Evolutionary conservation across 495 filamentous ascomycete species (phyloP).

Genomic region (Lepidopterella palustris): DNA sequence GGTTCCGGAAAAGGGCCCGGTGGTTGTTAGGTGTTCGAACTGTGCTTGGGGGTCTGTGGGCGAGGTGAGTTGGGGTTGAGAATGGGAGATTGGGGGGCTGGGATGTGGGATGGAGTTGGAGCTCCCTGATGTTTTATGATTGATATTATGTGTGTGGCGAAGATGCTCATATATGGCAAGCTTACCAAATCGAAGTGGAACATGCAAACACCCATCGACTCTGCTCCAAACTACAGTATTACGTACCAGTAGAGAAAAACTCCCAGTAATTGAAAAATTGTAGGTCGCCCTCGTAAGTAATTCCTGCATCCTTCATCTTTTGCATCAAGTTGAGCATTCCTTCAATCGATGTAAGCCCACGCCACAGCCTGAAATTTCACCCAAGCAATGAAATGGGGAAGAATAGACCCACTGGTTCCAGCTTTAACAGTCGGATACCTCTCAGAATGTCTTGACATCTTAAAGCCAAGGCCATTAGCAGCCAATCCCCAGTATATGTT

Average conservation of each 20-base stretch:
- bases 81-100: too few species aligned
- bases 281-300: slow-evolving; percentile 44
- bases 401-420: slow-evolving; percentile 43
- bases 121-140: too few species aligned
- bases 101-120: too few species aligned
- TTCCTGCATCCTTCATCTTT: slow-evolving; percentile 40
- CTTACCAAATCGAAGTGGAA: neutral
- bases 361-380: neutral
- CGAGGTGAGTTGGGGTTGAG: neutral
- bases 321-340: slow-evolving; percentile 47
- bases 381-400: neutral
- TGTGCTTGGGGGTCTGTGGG: slow-evolving; percentile 20
- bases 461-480: slow-evolving; percentile 6
- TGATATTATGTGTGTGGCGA: too few species aligned
- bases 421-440: slow-evolving; percentile 51
- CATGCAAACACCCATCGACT: neutral
- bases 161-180: neutral
- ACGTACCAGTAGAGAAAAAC: slow-evolving; percentile 44
- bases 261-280: slow-evolving; percentile 52
- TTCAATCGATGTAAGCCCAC: slow-evolving; percentile 23
- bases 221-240: neutral
- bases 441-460: slow-evolving; percentile 57
- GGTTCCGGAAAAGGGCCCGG: slow-evolving; percentile 52
- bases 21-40: slow-evolving; percentile 53
- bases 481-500: slow-evolving; percentile 6